Evolutionary conservation across 2,329 filamentous ascomycete genomes (phyloP).

Genomic region (Kalaharituber pfeilii): DNA sequence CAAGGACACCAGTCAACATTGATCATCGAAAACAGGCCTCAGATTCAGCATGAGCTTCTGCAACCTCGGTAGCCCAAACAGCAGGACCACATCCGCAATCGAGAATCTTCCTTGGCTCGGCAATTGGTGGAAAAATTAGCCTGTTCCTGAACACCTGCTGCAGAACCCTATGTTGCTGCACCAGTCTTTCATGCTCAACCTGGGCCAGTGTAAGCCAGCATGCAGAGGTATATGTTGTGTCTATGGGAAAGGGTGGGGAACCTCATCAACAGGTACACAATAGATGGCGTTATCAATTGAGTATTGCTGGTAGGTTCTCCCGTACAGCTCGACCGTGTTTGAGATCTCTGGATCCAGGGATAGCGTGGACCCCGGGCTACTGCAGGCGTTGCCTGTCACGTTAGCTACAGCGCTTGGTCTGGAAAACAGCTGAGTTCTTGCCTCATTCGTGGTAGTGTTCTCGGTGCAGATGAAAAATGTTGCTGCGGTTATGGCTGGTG

Average conservation of each 20-base stretch:
- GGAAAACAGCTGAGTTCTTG: too few species aligned
- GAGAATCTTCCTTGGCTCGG: slow-evolving; percentile 40
- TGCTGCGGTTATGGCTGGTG: too few species aligned
- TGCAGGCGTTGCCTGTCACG: too few species aligned
- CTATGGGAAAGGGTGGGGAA: not conserved
- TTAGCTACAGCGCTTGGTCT: too few species aligned
- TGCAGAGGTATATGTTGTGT: not conserved
- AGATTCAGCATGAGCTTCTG: slow-evolving; percentile 44
- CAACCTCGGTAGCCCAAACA: slow-evolving; percentile 52
- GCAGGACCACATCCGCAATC: slow-evolving; percentile 59
- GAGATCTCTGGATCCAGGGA: not conserved
- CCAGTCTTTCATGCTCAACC: slow-evolving; percentile 51
- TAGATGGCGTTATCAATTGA: not conserved
- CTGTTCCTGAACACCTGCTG: slow-evolving; percentile 46
- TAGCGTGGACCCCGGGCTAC: not conserved
- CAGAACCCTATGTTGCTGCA: slow-evolving; percentile 45
- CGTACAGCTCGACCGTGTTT: not conserved
- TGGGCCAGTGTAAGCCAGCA: slow-evolving; percentile 27
- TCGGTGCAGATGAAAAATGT: too few species aligned
- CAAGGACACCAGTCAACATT: slow-evolving; percentile 17
- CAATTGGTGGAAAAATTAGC: slow-evolving; percentile 52
- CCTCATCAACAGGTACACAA: slow-evolving; percentile 1
- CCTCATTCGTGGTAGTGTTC: too few species aligned
- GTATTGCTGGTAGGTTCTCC: not conserved
- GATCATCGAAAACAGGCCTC: slow-evolving; percentile 35